Evolutionary conservation across 371 early-diverging fungal species (phyloP).

Genomic region (Mucor piriformis): DNA sequence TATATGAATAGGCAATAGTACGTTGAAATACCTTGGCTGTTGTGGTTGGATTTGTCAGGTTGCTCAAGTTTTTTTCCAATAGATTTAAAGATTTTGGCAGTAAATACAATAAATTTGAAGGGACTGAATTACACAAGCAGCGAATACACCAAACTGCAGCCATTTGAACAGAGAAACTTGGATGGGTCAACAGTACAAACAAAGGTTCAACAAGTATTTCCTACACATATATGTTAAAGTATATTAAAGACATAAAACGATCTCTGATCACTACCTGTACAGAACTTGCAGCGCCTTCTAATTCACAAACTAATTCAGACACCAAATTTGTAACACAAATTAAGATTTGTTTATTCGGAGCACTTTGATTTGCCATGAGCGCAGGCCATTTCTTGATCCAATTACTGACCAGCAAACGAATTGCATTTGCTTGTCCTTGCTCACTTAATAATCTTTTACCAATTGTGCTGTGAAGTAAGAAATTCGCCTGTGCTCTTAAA

Average conservation of each 20-base stretch:
- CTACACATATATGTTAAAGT: slow-evolving; percentile 29
- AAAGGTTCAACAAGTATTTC: slow-evolving; percentile 68
- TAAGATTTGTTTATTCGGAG: slow-evolving; percentile 63
- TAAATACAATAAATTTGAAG: slow-evolving; percentile 63
- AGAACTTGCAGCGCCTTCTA: slow-evolving; percentile 76
- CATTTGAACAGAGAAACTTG: slow-evolving; percentile 74
- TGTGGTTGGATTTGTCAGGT: slow-evolving; percentile 46
- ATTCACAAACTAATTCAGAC: slow-evolving; percentile 70
- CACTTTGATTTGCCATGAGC: slow-evolving; percentile 61
- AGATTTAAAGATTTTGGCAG: slow-evolving; percentile 60
- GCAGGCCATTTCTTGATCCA: slow-evolving; percentile 78
- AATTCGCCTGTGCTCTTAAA: slow-evolving; percentile 67
- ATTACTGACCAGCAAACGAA: slow-evolving; percentile 63
- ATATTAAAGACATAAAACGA: neutral
- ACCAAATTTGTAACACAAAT: slow-evolving; percentile 76
- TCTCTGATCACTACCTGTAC: slow-evolving; percentile 61
- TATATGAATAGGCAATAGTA: slow-evolving; percentile 67
- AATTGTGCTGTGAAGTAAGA: slow-evolving; percentile 77
- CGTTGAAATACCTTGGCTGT: slow-evolving; percentile 56
- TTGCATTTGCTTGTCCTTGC: slow-evolving; percentile 77
- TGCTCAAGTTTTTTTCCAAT: slow-evolving; percentile 63
- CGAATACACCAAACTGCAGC: slow-evolving; percentile 77
- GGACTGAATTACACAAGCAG: slow-evolving; percentile 69
- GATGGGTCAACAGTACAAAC: slow-evolving; percentile 67
- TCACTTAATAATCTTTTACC: slow-evolving; percentile 76